Base-by-base conservation (phyloP, 2,329 filamentous ascomycete genomes). In the Dothiorella sarmentorum region DNA sequence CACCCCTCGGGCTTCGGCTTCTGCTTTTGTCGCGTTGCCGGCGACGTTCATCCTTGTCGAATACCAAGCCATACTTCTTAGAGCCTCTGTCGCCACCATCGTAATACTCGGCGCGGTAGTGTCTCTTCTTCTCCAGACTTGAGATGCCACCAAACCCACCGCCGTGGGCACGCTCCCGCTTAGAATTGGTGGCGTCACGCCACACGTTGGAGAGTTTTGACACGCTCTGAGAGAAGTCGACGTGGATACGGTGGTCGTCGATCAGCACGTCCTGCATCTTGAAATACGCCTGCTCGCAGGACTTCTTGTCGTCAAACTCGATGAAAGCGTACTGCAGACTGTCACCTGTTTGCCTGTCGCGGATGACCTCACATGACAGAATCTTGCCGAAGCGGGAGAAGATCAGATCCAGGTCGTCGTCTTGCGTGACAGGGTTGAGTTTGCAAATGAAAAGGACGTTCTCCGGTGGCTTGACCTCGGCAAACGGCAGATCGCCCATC, bases 371-470 rank as follows among this genome's bases (percentile, higher is more conserved):
- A 70, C 94, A 99, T 45, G 91, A 96, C 22, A 97, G 74, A 40
- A 99, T 96, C 69, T 88, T 93, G 65, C 94, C 94, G 67, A 99
- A 99, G 0, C 94, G 92, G 59, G 90, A 93, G 75, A 99, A 99
- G 63, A 99, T 97, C 63, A 97, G 82, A 71, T 97, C 88, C 45
- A 99, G 80, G 70, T 99, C 94, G 68, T 96, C 89, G 68, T 97
- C 93, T 69, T 90, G 89, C 9, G 94, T 99, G 45, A 99, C 91
- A 0, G 94, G 94, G 67, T 99, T 99, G 42, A 99, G 81, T 73
- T 99, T 99, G 86, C 94, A 99, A 42, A 99, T 92, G 70, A 99
- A 99, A 2, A 99, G 81, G 13, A 99, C 87, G 72, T 99, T 97
- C 76, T 99, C 94, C 0, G 94, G 94, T 4, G 94, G 94, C 67